phyloP scores from a whole-genome alignment of 1,284 basidiomycete species.

The Bjerkandera adusta region DNA sequence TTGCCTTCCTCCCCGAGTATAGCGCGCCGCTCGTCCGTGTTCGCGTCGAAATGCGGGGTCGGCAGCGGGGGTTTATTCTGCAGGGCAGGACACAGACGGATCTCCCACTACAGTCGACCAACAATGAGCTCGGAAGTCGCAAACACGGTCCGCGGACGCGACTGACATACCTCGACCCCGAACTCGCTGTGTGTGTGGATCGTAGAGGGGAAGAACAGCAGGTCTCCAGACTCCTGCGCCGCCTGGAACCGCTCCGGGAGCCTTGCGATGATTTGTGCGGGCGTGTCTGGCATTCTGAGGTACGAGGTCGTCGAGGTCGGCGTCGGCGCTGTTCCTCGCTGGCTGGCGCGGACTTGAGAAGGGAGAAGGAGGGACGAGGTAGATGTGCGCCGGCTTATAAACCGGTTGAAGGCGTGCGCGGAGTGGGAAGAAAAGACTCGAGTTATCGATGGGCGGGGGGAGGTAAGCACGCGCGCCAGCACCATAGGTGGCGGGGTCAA shows the following conservation, averaged over 20 bases:
- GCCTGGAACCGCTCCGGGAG: constrained; percentile 58
- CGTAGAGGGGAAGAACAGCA: constrained; percentile 77
- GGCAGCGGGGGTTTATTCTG: constrained; percentile 67
- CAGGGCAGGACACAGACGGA: constrained; percentile 79
- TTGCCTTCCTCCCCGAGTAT: constrained; percentile 31
- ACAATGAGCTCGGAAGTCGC: not conserved
- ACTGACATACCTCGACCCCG: constrained; percentile 55
- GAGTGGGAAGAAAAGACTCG: constrained; percentile 1
- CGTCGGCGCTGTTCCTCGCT: too few species aligned
- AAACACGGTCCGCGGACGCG: not conserved
- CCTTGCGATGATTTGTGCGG: constrained; percentile 55
- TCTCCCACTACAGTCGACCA: constrained; percentile 60
- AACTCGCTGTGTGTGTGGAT: constrained; percentile 56
- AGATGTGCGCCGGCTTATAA: constrained; percentile 5
- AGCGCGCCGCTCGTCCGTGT: constrained; percentile 25
- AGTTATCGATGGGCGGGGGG: constrained; percentile 11
- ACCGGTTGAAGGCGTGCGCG: not conserved
- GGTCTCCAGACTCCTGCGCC: constrained; percentile 65
- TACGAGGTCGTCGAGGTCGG: too few species aligned
- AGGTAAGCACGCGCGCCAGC: not conserved
- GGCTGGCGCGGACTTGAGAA: not conserved
- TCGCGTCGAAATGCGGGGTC: constrained; percentile 41
- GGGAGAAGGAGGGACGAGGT: not conserved
- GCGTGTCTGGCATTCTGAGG: constrained; percentile 22
- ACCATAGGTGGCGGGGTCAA: not conserved